Evolutionary conservation across 2,329 filamentous ascomycete species (phyloP), one percentile per base, ranked within the genome.

Genomic region (Davidsoniella neocaledoniae): DNA sequence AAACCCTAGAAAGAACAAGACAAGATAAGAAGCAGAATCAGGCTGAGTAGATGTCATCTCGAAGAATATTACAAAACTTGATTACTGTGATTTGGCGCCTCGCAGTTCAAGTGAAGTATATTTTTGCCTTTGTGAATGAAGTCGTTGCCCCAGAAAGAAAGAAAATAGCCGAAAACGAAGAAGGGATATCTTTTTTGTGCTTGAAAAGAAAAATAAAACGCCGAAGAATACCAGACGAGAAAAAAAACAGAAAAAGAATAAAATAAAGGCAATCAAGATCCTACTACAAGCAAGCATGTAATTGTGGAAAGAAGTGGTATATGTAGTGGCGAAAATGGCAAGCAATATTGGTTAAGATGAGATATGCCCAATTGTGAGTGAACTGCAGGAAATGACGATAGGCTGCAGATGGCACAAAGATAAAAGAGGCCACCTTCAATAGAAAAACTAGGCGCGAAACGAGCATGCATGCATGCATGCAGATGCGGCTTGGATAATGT

Each of bases 21-120:
- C 26, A 46, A 44, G 21, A 26, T 39, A 47, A 43, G 25, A 16
- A 39, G n/a, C 10, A 33, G 26, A 43, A 25, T 29, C 42, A 43
- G 48, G n/a, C 49, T 48, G 43, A 37, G 39, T 12, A 46, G 29
- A 39, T 48, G 39, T 12, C 37, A 12, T 46, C 41, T 23, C 29
- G 16, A 46, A 44, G 10, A 46, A 49, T 14, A 47, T 4, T n/a
- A 25, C 12, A 21, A 26, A n/a, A 38, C 17, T 21, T 10, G 12
- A 9, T 33, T 33, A 12, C 29, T 23, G 21, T 12, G 33, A 47
- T 47, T 23, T 40, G 37, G 45, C 17, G 36, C 36, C 17, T 39
- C 36, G 36, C n/a, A 43, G 26, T 14, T n/a, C 14, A 19, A 26
- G 45, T 17, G 14, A 47, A 29, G 4, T 23, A 23, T 23, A 23